Conservation (phyloP, 768 basidiomycete genomes). For the Tubosaeta sp. region DNA sequence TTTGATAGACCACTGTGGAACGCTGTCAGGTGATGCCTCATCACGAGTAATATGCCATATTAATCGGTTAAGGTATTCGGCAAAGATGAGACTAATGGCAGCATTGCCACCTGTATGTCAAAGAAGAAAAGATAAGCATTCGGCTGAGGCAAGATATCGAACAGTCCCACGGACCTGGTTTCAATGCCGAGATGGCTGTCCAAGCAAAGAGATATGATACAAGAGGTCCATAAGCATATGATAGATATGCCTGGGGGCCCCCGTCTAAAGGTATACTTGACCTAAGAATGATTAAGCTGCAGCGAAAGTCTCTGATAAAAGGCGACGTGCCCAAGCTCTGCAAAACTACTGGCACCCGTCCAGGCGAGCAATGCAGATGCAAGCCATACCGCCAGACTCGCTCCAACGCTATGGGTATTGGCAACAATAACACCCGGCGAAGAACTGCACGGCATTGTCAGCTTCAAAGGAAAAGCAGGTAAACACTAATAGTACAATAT, state of each 20-base stretch:
- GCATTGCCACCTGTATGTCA: conserved; percentile 58
- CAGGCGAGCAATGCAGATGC: conserved; percentile 81
- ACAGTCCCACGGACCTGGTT: conserved; percentile 54
- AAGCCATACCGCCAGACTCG: conserved; percentile 84
- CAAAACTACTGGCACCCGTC: conserved; percentile 95
- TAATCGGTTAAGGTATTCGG: conserved; percentile 89
- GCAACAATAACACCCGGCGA: conserved; percentile 91
- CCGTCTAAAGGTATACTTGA: conserved; percentile 40
- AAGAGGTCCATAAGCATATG: conserved; percentile 83
- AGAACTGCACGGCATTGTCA: conserved; percentile 47
- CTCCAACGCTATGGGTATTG: conserved; percentile 85
- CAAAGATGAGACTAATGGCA: conserved; percentile 84
- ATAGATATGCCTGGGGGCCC: conserved; percentile 74
- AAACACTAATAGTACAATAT: conserved; percentile 67
- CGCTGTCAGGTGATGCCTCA: conserved; percentile 68
- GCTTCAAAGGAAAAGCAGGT: not conserved
- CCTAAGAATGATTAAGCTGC: conserved; percentile 6
- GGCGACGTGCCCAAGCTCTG: conserved; percentile 74
- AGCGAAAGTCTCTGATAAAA: not conserved
- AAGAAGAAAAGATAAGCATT: conserved; percentile 4
- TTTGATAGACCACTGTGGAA: conserved; percentile 92
- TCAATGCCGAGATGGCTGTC: conserved; percentile 87
- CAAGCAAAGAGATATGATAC: conserved; percentile 91
- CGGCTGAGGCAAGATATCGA: not conserved
- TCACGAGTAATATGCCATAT: conserved; percentile 72